Base-by-base conservation (phyloP, 2,329 filamentous ascomycete species). In the Rosellinia necatrix region DNA sequence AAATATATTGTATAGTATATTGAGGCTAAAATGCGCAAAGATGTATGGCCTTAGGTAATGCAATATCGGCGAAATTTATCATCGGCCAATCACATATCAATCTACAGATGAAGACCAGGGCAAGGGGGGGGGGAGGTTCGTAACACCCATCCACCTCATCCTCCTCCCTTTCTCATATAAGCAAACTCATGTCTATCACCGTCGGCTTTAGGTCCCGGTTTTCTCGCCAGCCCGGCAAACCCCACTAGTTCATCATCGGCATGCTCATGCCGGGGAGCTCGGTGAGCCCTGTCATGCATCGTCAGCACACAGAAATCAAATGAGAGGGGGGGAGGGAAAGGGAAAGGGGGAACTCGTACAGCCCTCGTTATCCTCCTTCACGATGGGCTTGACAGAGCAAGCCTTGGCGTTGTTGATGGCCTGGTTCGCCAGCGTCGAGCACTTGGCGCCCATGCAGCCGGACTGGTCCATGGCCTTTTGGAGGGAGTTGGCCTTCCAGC, bases 381-480 rank as follows among this genome's bases (percentile, higher is more conserved):
- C 71, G 1, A 66, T 44, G 50, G 65, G 63, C 54, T 65, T 64
- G 4, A 75, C 69, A 22, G 62, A 55, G 64, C 72, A 74, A 5
- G 57, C 17, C 53, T 61, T 60, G 19, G 71, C 71, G 10, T 56
- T 49, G 19, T 66, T 64, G 46, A 75, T 72, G 21, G 57, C 62
- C 68, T 75, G 73, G 44, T 68, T 71, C 51, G 63, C 62, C 19
- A 75, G 67, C 32, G 52, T 64, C 3, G 66, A 69, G 68, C 72
- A 74, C 48, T 56, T 59, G 17, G 72, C 75, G 25, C 72, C 76
- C 62, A 77, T 73, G 75, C 76, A 79, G 50, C 72, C 72, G 4
- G 74, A 71, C 2, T 64, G 66, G 52, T 75, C 72, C 71, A 75
- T 74, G 35, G 72, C 73, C 35, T 53, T 61, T 58, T 68, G 66